Evolutionary conservation across 768 basidiomycete species (phyloP).

Genomic region (Tulasnella sp.): DNA sequence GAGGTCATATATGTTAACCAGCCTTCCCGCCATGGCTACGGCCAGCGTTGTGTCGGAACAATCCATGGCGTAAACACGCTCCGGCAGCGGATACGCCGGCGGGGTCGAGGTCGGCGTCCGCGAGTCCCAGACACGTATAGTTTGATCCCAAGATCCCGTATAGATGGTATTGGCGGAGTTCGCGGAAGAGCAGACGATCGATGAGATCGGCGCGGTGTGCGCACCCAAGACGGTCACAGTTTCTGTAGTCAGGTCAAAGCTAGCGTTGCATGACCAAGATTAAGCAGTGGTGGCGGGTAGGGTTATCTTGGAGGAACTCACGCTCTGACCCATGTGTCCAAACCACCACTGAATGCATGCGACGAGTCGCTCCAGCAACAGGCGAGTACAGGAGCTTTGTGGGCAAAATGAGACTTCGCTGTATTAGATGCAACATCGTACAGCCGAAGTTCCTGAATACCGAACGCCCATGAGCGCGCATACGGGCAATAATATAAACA

Average conservation of each 20-base stretch:
- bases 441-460: conserved; percentile 44
- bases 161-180: conserved; percentile 48
- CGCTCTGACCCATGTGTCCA: conserved; percentile 76
- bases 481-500: conserved; percentile 24
- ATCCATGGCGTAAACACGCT: conserved; percentile 78
- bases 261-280: conserved; percentile 24
- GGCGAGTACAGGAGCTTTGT: conserved; percentile 79
- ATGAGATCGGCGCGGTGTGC: conserved; percentile 68
- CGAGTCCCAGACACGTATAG: conserved; percentile 79
- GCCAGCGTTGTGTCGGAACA: conserved; percentile 67
- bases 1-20: conserved; percentile 83
- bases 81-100: conserved; percentile 54
- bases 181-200: conserved; percentile 55
- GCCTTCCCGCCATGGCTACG: conserved; percentile 82
- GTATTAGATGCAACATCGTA: conserved; percentile 46
- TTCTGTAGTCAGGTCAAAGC: conserved; percentile 66
- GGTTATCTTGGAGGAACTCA: conserved; percentile 31
- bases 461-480: conserved; percentile 28
- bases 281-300: neutral
- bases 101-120: conserved; percentile 42
- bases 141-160: conserved; percentile 87
- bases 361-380: conserved; percentile 57
- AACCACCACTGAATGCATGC: conserved; percentile 72
- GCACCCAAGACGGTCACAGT: conserved; percentile 63
- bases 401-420: conserved; percentile 70